Evolutionary conservation across 2,329 filamentous ascomycete genomes (phyloP).

Genomic region (Botrytis galanthina): DNA sequence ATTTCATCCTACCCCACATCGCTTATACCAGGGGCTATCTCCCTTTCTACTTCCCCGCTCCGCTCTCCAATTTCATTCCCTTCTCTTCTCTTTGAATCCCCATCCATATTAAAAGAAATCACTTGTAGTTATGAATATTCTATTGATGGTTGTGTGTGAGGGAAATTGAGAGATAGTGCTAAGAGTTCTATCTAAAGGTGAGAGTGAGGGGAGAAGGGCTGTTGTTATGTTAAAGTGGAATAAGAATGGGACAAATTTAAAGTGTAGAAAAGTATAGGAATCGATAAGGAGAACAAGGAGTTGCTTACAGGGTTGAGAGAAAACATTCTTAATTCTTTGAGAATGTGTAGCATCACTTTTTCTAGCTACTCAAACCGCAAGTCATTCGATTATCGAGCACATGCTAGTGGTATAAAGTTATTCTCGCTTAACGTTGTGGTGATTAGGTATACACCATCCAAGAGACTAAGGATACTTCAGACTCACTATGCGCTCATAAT

Average conservation of each 20-base stretch:
- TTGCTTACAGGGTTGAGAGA: neutral
- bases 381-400: no score
- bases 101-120: no score
- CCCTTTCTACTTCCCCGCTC: neutral
- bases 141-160: neutral
- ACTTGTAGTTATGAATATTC: neutral
- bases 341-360: no score
- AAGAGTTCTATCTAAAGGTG: neutral
- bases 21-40: neutral
- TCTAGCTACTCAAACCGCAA: no score
- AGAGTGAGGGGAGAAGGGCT: neutral
- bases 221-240: neutral
- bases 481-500: neutral
- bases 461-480: neutral
- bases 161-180: neutral
- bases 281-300: neutral
- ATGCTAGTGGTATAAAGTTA: rapidly evolving
- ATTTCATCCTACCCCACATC: neutral
- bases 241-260: neutral
- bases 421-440: neutral
- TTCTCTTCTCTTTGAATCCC: neutral
- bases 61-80: neutral
- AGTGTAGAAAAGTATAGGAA: neutral
- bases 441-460: neutral
- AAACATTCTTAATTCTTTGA: no score